Evolutionary conservation across 2,329 filamentous ascomycete genomes (phyloP).

Genomic region (Leptosphaerulina australis): DNA sequence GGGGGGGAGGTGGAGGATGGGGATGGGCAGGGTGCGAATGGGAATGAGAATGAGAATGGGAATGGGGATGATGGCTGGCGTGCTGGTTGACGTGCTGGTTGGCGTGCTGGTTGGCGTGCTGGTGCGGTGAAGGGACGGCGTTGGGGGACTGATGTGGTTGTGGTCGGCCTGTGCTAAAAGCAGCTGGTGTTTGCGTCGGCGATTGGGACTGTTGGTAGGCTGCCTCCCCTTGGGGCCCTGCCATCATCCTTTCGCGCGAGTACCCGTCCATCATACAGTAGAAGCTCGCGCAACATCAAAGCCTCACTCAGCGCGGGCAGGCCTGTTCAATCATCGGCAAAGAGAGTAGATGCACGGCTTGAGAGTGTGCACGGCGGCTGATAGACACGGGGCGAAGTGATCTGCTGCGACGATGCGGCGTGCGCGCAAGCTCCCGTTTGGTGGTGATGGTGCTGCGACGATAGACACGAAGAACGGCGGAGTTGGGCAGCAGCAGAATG

Average conservation of each 20-base stretch:
- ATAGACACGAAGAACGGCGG: conserved; percentile 11
- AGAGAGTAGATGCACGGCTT: conserved; percentile 6
- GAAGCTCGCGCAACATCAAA: conserved; percentile 21
- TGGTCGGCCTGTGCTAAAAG: conserved; percentile 41
- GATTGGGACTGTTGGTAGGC: conserved; percentile 43
- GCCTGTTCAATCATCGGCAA: conserved; percentile 19
- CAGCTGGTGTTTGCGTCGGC: conserved; percentile 42
- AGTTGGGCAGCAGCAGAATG: conserved; percentile 17
- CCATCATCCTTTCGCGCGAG: conserved; percentile 41
- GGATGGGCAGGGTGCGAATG: not conserved
- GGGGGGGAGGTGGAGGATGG: conserved; percentile 18
- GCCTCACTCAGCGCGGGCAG: conserved; percentile 3
- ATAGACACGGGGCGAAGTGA: conserved; percentile 5
- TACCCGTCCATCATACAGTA: conserved; percentile 43
- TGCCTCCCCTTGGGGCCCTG: conserved; percentile 45
- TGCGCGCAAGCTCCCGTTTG: conserved; percentile 19
- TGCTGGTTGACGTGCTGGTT: conserved; percentile 44
- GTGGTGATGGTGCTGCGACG: conserved; percentile 22
- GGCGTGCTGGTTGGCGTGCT: conserved; percentile 20
- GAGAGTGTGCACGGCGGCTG: conserved; percentile 2
- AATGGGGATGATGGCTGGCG: conserved; percentile 41
- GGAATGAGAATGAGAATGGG: conserved; percentile 22
- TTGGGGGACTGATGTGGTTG: conserved; percentile 45
- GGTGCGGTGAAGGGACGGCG: conserved; percentile 41
- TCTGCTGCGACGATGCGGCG: conserved; percentile 13